Evolutionary conservation across 176 grass and related monocot genomes (phyloP).

Genomic region (Aegilops umbellulata): DNA sequence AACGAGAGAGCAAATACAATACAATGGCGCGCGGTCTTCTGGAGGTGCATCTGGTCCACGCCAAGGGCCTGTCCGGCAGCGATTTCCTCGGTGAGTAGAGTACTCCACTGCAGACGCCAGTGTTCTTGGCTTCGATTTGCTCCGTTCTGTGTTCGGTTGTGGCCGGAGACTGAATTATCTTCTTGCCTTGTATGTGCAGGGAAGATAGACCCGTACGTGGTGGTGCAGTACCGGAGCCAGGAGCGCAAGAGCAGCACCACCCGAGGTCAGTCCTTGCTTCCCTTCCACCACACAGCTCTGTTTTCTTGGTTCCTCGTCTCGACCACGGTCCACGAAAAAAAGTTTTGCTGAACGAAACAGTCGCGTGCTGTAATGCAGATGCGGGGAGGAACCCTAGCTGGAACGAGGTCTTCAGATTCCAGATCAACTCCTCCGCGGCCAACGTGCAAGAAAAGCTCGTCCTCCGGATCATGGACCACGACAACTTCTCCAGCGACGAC

Average conservation of each 20-base stretch:
- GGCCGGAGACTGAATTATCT: neutral
- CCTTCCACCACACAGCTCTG: too few species aligned
- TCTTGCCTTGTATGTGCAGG: constrained; percentile 36
- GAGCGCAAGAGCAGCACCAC: constrained; percentile 78
- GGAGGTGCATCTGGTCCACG: constrained; percentile 78
- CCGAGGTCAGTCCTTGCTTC: constrained; percentile 26
- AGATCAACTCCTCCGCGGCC: constrained; percentile 46
- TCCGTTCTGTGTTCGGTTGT: neutral
- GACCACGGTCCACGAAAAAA: too few species aligned
- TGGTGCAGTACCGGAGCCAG: constrained; percentile 70
- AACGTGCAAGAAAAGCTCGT: constrained; percentile 67
- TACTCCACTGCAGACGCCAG: neutral
- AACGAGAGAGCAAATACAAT: neutral
- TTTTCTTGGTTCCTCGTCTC: neutral
- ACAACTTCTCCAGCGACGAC: constrained; percentile 72
- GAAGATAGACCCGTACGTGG: constrained; percentile 83
- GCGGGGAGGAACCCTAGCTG: constrained; percentile 70
- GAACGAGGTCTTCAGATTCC: constrained; percentile 81
- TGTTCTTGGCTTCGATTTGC: neutral
- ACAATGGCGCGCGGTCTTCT: constrained; percentile 64
- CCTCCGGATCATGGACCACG: constrained; percentile 70
- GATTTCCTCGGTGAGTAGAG: constrained; percentile 66
- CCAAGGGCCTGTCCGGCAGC: constrained; percentile 55
- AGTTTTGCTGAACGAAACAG: neutral
- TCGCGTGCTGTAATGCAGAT: constrained; percentile 17